phyloP scores from a whole-genome alignment of 2,329 filamentous ascomycete genomes.

The Penicillium brasilianum region DNA sequence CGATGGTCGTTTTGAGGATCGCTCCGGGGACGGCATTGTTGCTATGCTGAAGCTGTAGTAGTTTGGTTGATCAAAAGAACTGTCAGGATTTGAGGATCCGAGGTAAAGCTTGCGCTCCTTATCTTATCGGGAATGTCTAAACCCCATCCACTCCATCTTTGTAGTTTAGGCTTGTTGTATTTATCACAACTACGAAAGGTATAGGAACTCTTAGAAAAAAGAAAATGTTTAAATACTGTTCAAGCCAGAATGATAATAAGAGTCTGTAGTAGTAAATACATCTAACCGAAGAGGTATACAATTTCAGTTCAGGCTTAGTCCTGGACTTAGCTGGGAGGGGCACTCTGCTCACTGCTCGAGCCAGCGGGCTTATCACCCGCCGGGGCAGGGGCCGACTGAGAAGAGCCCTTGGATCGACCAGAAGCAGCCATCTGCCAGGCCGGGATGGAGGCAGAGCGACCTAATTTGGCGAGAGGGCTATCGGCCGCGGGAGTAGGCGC shows the following conservation, averaged over 20 bases:
- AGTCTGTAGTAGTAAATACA: constrained; percentile 33
- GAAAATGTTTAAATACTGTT: not conserved
- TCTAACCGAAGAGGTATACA: constrained; percentile 32
- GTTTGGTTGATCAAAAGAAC: constrained; percentile 11
- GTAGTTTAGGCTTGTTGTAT: not conserved
- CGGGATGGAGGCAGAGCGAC: constrained; percentile 70
- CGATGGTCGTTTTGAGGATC: constrained; percentile 10
- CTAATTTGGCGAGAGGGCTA: constrained; percentile 56
- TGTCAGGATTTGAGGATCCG: not conserved
- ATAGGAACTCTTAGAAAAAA: not conserved
- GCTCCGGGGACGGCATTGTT: constrained; percentile 26
- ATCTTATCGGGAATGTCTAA: constrained; percentile 15
- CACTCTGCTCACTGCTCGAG: constrained; percentile 35
- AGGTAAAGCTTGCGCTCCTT: constrained; percentile 2
- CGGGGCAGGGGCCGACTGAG: constrained; percentile 34
- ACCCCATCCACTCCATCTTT: not conserved
- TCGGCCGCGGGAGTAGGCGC: constrained; percentile 34
- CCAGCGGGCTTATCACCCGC: constrained; percentile 28
- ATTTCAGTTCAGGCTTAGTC: constrained; percentile 11
- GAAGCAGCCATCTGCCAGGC: constrained; percentile 79
- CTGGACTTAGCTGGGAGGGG: constrained; percentile 36
- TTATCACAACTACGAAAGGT: not conserved
- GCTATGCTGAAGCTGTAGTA: not conserved
- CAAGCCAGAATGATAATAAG: not conserved
- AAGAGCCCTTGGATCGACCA: constrained; percentile 52